These are phyloP conservation scores for Haematococcus sp. DNA, from an alignment of 139 green algal species.

Conservation along the genomic window DNA sequence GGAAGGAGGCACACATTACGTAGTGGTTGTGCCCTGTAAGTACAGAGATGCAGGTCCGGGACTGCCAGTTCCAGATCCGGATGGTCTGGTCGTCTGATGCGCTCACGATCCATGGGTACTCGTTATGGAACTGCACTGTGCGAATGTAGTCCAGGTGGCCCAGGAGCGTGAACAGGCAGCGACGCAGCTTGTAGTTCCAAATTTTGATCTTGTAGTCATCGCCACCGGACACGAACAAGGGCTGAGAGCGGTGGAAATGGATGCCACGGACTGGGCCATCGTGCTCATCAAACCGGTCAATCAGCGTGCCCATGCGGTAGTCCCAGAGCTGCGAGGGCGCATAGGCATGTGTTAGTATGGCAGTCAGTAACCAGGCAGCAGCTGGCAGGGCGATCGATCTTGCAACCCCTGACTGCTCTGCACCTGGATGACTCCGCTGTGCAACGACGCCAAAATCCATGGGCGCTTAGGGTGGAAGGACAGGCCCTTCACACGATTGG, in stretches of 20 bases:
- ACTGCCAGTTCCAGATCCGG: constrained; percentile 99
- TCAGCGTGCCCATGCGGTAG: constrained; percentile 99
- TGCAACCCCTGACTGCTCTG: constrained; percentile 31
- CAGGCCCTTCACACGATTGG: constrained; percentile 96
- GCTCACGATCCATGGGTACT: constrained; percentile 98
- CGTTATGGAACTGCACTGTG: constrained; percentile 93
- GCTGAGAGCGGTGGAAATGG: constrained; percentile 95
- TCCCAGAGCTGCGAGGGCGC: constrained; percentile 95
- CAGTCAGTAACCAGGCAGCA: background rate
- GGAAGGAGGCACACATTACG: constrained; percentile 99
- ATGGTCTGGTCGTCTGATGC: constrained; percentile 99
- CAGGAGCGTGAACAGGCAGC: constrained; percentile 98
- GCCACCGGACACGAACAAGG: constrained; percentile 97
- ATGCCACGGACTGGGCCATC: constrained; percentile 97
- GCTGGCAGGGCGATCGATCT: background rate
- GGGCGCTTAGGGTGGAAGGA: constrained; percentile 97
- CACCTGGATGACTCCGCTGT: constrained; percentile 98
- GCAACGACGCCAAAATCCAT: constrained; percentile 98
- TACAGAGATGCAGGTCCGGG: constrained; percentile 91
- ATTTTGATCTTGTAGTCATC: constrained; percentile 92
- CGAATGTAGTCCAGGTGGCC: constrained; percentile 99
- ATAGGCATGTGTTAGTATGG: background rate
- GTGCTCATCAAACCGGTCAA: constrained; percentile 99
- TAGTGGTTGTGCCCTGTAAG: constrained; percentile 99
- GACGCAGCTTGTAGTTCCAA: constrained; percentile 98